Base-by-base conservation (phyloP, 305 asterid species). In the Fraxinus sp. region DNA sequence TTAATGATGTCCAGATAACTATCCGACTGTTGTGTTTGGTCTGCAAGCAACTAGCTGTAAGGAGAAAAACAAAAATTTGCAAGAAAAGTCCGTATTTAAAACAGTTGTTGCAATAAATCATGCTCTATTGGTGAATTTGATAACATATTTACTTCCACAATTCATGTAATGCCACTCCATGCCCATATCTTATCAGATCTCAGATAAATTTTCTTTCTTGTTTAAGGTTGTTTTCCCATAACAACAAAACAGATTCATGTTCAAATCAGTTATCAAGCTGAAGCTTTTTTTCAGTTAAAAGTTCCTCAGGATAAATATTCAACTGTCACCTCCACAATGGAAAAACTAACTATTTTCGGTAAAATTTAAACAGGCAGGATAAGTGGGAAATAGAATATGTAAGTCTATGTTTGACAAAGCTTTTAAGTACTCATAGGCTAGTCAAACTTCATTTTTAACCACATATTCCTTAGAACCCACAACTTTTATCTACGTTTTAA, bases 311-410 rank as follows among this genome's bases (percentile, higher is more conserved):
- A 43, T 22, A 75, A 11, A 26, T 28, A 62, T 62, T 68, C 75
- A 22, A 84, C 79, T n/a, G 84, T 10, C 18, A 35, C 8, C 41
- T 28, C 43, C 37, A 36, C 78, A 57, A 30, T 72, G 64, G 46
- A 78, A 78, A 46, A 30, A 0, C 36, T 13, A 32, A 30, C 76
- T 30, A 13, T 30, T 70, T 70, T 55, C 22, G 0, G 18, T 32
- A 35, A 13, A 59, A 37, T 75, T 5, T 72, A 64, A 11, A 20
- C 70, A 20, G 14, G 30, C 30, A 59, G 30, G 13, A 7, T 59
- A 59, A 59, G 70, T 59, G n/a, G 36, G 70, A 55, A 30, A 72
- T 14, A 14, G 66, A 57, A 62, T 49, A 24, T 52, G 20, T 0
- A 81, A 70, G 64, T 18, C 26, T 6, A 52, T 1, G 68, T 57